These are phyloP conservation scores for Medicago ruthenica DNA, from an alignment of 306 rosid species.

Conservation along the genomic window DNA sequence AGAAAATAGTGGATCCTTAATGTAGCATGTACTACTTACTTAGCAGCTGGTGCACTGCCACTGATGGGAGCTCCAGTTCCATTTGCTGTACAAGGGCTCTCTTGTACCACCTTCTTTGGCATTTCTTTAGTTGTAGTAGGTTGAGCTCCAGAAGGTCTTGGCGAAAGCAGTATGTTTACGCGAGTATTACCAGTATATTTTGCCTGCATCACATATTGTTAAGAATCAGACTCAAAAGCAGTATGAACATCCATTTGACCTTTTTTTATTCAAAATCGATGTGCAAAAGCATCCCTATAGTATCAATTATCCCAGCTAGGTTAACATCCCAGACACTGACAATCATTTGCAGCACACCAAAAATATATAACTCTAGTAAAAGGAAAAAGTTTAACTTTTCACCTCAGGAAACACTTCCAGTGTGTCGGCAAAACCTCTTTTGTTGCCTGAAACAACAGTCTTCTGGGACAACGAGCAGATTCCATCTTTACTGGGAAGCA, in stretches of 20 bases:
- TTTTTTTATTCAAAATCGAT: neutral
- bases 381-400: constrained; percentile 34
- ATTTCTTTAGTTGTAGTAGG: constrained; percentile 52
- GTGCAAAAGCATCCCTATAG: too few relatives aligned
- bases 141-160: constrained; percentile 67
- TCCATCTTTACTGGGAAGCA: constrained; percentile 81
- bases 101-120: constrained; percentile 59
- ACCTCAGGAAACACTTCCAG: constrained; percentile 69
- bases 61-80: constrained; percentile 55
- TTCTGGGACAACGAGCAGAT: constrained; percentile 62
- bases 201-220: constrained; percentile 52
- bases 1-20: neutral
- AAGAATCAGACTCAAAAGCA: constrained; percentile 55
- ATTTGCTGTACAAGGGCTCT: constrained; percentile 53
- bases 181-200: constrained; percentile 65
- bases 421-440: constrained; percentile 80
- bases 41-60: constrained; percentile 72
- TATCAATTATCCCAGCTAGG: too few relatives aligned
- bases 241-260: constrained; percentile 56
- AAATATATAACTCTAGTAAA: constrained; percentile 15
- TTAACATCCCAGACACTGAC: too few relatives aligned
- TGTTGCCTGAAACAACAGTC: constrained; percentile 73
- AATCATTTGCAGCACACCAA: too few relatives aligned
- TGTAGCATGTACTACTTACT: constrained; percentile 54
- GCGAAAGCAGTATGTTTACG: constrained; percentile 58